Base-by-base conservation (phyloP, 345 rosid genomes). In the Pelargonium nanum region DNA sequence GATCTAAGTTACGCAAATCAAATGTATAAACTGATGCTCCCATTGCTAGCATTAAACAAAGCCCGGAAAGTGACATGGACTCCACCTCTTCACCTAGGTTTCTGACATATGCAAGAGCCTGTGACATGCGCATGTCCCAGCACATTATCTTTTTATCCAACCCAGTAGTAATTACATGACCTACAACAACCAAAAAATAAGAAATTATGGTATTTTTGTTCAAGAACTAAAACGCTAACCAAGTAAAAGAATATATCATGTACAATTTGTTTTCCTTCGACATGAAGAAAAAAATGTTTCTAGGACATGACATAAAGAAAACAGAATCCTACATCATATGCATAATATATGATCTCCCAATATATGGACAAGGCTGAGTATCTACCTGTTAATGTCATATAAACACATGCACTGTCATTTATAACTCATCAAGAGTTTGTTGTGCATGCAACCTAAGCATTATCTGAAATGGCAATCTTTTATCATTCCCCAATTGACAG, bases 81-180 rank as follows among this genome's bases (percentile, higher is more conserved):
- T 83, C 75, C 45, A 77, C 85, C 65, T 78, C 81, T 24, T 65
- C 83, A 69, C 64, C 75, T 62, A 78, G 53, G 63, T 56, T 63
- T 72, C 22, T 73, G 32, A 20, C 21, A 60, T 64, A 64, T 3
- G 65, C 51, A 48, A 61, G 71, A 66, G 73, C 58, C 51, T 75
- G 72, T 57, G 72, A 71, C 45, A 55, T 71, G 40, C 89, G 74
- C 19, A 52, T 63, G 78, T 90, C 99, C 97, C 96, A 85, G 26
- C 75, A 71, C 60, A 69, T 77, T 59, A 87, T 71, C 80, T 65
- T 86, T 66, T 79, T 87, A 84, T 94, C 99, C 71, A 86, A 77
- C 22, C 97, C 89, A 34, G 92, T 69, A 52, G 87, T 81, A 63
- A 94, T 61, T 26, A 83, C 75, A 70, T 70, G 86, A 70, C 86